Evolutionary conservation across 2,329 filamentous ascomycete genomes (phyloP), one percentile per base, ranked within the genome.

Genomic region (Apiospora marii): DNA sequence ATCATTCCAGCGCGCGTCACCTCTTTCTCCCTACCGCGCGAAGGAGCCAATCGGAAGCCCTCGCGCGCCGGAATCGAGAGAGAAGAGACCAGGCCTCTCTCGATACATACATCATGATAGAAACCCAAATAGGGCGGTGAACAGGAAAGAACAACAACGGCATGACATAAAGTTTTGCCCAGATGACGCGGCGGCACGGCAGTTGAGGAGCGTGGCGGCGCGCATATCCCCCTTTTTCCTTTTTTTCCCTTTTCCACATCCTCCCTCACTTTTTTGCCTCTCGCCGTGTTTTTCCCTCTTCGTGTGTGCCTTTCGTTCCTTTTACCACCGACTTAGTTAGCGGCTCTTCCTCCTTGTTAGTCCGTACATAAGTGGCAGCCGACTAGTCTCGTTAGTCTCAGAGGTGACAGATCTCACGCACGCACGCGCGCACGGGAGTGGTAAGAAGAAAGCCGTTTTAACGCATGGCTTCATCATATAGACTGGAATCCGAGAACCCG

Each of bases 401-500:
- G 34, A 64, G 10, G 24, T 64, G 34, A 41, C 19, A 64, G 8
- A 41, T 41, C 30, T 61, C 53, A 41, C 34, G 34, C 34, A 34
- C 30, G 30, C 16, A 16, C 27, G 19, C 37, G 37, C 37, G 37
- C 37, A 27, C 10, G 49, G 49, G 49, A 51, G 49, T 13, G 34
- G 16, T 49, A 34, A 41, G 34, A 64, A 64, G 30, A 10, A 64
- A 64, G 4, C 34, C 58, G 58, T 64, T 64, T 41, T 10, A 13
- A 64, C 34, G 58, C 58, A 64, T 64, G 34, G 34, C 58, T 64
- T 37, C 34, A n/a, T 1, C 6, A 14, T 58, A 22, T 61, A 24
- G 58, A 8, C n/a, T 8, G 22, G 34, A 64, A 64, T 64, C 58
- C 58, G 58, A 64, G 58, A 64, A 64, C 58, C 58, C 58, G 58